Conservation (phyloP, 2,329 filamentous ascomycete species). For the Cucurbitaria berberidis region DNA sequence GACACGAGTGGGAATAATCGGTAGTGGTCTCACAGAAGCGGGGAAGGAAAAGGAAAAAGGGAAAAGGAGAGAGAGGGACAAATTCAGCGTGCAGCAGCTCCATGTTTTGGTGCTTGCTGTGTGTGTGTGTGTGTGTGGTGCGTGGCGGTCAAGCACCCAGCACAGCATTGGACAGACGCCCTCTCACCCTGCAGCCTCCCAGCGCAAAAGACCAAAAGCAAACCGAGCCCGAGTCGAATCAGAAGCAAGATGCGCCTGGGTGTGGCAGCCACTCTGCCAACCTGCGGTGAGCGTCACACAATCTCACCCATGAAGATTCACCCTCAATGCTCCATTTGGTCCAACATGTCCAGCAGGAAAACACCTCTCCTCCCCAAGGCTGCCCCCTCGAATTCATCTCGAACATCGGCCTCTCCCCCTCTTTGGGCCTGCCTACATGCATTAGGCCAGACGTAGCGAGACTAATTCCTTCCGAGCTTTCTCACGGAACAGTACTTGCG, state of each 20-base stretch:
- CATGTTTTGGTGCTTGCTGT: slow-evolving; percentile 18
- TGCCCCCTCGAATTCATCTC: not conserved
- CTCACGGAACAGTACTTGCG: slow-evolving; percentile 27
- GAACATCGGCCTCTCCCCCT: slow-evolving; percentile 12
- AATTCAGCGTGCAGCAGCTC: slow-evolving; percentile 17
- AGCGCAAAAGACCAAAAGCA: slow-evolving; percentile 26
- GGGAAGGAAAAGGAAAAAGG: slow-evolving; percentile 17
- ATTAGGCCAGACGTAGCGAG: slow-evolving; percentile 30
- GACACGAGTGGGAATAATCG: slow-evolving; percentile 17
- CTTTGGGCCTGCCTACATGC: slow-evolving; percentile 36
- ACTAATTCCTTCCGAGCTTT: slow-evolving; percentile 14
- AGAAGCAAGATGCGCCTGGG: slow-evolving; percentile 14
- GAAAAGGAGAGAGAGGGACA: not conserved
- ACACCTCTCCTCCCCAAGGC: not conserved
- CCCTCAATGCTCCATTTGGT: not conserved
- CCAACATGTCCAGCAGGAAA: not conserved
- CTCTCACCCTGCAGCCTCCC: slow-evolving; percentile 25
- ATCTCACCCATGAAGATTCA: slow-evolving; percentile 11
- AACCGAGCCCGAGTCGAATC: slow-evolving; percentile 23
- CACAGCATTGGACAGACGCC: slow-evolving; percentile 17
- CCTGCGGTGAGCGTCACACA: slow-evolving; percentile 36
- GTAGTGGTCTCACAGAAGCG: slow-evolving; percentile 23
- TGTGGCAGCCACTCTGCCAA: slow-evolving; percentile 31
- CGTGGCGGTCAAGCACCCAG: slow-evolving; percentile 37
- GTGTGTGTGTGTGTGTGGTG: too few relatives aligned